These are phyloP conservation scores for Colletotrichum nymphaeae DNA, from an alignment of 2,329 filamentous ascomycete genomes.

Conservation along the genomic window DNA sequence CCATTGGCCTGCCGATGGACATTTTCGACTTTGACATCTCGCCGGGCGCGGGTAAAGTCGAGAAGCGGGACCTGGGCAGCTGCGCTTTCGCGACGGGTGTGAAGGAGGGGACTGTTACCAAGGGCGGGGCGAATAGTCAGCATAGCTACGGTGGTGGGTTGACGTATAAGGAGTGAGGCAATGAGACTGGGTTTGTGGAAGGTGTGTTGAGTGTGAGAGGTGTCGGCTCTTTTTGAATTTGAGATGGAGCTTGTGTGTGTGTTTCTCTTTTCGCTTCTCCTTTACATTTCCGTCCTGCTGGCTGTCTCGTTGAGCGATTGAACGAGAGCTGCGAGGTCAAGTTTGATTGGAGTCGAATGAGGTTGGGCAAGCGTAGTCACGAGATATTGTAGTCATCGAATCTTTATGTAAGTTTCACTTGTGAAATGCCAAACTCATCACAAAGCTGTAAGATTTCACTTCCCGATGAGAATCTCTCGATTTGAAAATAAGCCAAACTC, in stretches of 20 bases:
- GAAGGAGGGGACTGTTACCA: conserved; percentile 54
- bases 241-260: neutral
- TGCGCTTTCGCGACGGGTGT: conserved; percentile 73
- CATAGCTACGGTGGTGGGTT: conserved; percentile 62
- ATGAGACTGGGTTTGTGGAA: neutral
- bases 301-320: too few species aligned
- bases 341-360: neutral
- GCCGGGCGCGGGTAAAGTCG: conserved; percentile 65
- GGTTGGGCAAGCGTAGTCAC: neutral
- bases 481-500: neutral
- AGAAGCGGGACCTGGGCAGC: conserved; percentile 45
- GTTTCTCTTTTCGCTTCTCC: too few species aligned
- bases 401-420: neutral
- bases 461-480: neutral
- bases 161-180: conserved; percentile 53
- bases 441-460: neutral
- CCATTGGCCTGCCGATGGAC: conserved; percentile 88
- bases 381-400: neutral
- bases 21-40: conserved; percentile 95
- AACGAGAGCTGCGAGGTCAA: neutral
- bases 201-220: neutral
- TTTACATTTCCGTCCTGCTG: neutral
- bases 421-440: neutral
- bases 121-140: conserved; percentile 59
- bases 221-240: too few species aligned